Evolutionary conservation across 805 yeast species (phyloP).

Genomic region (Candida peoriensis): DNA sequence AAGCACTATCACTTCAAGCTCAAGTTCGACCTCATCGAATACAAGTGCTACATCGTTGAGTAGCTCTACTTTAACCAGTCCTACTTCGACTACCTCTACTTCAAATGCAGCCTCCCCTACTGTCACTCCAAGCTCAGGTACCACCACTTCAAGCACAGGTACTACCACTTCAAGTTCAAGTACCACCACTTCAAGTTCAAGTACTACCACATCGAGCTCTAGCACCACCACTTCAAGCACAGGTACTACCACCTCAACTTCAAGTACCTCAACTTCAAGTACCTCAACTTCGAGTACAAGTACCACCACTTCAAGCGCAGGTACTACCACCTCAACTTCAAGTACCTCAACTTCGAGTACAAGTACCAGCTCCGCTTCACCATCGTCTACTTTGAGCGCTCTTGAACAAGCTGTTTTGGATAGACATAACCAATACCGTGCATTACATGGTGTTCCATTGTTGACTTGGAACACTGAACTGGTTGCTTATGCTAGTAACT

Average conservation of each 20-base stretch:
- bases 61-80: neutral
- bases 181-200: slow-evolving; percentile 12
- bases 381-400: slow-evolving; percentile 19
- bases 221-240: slow-evolving; percentile 14
- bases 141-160: slow-evolving; percentile 5
- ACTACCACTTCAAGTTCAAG: slow-evolving; percentile 20
- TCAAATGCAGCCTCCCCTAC: slow-evolving; percentile 1
- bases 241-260: slow-evolving; percentile 7
- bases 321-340: slow-evolving; percentile 13
- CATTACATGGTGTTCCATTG: slow-evolving; percentile 38
- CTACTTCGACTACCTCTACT: slow-evolving; percentile 5
- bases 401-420: slow-evolving; percentile 38
- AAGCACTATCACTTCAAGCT: slow-evolving; percentile 4
- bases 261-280: slow-evolving; percentile 10
- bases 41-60: neutral
- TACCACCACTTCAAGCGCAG: slow-evolving; percentile 7
- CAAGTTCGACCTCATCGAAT: slow-evolving; percentile 1
- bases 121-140: slow-evolving; percentile 4
- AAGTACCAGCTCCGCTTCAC: slow-evolving; percentile 12
- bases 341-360: slow-evolving; percentile 14
- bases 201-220: slow-evolving; percentile 18
- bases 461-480: slow-evolving; percentile 46
- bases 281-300: slow-evolving; percentile 7
- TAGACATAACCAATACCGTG: slow-evolving; percentile 48
- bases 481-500: slow-evolving; percentile 44